Base-by-base conservation (phyloP, 768 basidiomycete species). In the Artomyces pyxidatus region DNA sequence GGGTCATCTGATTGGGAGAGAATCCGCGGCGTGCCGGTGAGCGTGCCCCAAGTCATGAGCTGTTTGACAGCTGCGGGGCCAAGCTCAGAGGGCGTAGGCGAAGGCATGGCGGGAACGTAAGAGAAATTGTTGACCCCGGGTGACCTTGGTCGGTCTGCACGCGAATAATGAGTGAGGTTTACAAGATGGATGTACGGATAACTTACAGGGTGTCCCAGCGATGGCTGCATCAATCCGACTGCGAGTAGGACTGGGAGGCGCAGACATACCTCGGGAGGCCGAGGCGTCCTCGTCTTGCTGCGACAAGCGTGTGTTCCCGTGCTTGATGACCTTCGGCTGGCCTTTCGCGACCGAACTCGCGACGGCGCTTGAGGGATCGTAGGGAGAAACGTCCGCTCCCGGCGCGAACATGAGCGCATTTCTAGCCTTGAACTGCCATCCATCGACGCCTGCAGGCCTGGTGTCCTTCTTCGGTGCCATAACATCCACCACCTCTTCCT, bases 21-120 rank as follows among this genome's bases (percentile, higher is more conserved):
- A 4, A 96, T 76, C 46, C 95, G 83, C 3, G 96, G 96, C 8
- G 96, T 98, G 14, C 88, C 85, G 55, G 84, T 81, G 21, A 98
- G 73, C 11, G 91, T 93, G 2, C 96, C 96, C 92, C 91, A 94
- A 11, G 96, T 99, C 86, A 98, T 92, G 14, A 99, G 77, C 57
- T 97, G 85, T 59, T 92, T 91, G 45, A 98, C 75, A 1, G 89
- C 87, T 4, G 74, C 70, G 2, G 92, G 80, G 0, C 88, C 89
- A 40, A 97, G 76, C 59, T 88, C 74, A 5, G 81, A 76, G 0
- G 92, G 83, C 6, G 86, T 88, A 1, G 93, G 93, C 0, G 93
- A 90, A 3, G 96, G 95, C 9, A 95, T 66, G 48, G 80, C 79
- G 12, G 91, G 83, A 19, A 99, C 83, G 17, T 96, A 81, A 3